Evolutionary conservation across 192 early-diverging fungal species (phyloP).

Genomic region (Paraglomus occultum): DNA sequence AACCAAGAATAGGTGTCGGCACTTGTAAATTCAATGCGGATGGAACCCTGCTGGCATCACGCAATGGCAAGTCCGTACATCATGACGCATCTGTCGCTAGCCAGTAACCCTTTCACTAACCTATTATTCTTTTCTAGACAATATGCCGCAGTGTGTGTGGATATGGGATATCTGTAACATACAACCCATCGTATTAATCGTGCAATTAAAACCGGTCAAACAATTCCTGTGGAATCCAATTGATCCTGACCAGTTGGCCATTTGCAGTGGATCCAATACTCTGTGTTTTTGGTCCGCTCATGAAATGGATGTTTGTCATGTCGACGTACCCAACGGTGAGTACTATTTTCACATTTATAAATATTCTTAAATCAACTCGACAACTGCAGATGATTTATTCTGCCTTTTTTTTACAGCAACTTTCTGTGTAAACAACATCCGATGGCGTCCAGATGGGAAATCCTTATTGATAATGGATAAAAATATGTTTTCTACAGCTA

Average conservation of each 20-base stretch:
- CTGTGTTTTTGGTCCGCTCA: slow-evolving; percentile 62
- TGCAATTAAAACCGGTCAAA: slow-evolving; percentile 57
- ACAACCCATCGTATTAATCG: slow-evolving; percentile 51
- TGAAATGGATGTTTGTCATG: slow-evolving; percentile 35
- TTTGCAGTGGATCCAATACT: slow-evolving; percentile 55
- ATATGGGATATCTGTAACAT: slow-evolving; percentile 64
- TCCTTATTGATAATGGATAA: slow-evolving; percentile 68
- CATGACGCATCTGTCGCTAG: background rate
- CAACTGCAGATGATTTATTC: slow-evolving; percentile 1
- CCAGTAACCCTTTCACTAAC: background rate
- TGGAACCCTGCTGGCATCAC: slow-evolving; percentile 55
- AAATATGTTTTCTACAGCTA: slow-evolving; percentile 68
- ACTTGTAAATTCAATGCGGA: slow-evolving; percentile 62
- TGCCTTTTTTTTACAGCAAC: slow-evolving; percentile 42
- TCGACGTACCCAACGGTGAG: slow-evolving; percentile 55
- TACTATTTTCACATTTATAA: slow-evolving; percentile 18
- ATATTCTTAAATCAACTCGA: slow-evolving; percentile 10
- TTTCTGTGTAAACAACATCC: slow-evolving; percentile 57
- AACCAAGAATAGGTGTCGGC: slow-evolving; percentile 73
- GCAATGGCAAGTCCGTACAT: slow-evolving; percentile 59
- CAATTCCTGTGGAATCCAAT: slow-evolving; percentile 69
- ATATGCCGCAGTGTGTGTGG: slow-evolving; percentile 73
- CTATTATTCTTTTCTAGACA: slow-evolving; percentile 50
- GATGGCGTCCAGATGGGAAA: slow-evolving; percentile 73
- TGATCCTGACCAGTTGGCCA: slow-evolving; percentile 49